phyloP scores from a whole-genome alignment of 176 grass and related monocot genomes.

The Typha latifolia region DNA sequence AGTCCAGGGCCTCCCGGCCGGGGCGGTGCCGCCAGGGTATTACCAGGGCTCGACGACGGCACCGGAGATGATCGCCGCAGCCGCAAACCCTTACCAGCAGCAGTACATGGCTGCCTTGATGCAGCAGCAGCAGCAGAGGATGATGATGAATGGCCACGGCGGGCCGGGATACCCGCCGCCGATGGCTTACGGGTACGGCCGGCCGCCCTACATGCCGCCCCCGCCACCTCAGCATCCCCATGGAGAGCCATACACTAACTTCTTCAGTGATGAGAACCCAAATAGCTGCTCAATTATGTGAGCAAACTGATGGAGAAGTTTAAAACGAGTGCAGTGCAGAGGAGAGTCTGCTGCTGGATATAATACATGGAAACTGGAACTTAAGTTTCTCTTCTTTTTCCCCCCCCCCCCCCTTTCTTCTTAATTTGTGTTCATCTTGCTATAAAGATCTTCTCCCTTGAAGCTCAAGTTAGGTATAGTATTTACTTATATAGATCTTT shows the following conservation, averaged over 20 bases:
- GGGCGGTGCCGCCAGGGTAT: not conserved
- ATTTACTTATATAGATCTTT: not conserved
- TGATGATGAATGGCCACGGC: slow-evolving; percentile 20
- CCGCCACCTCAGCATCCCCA: not conserved
- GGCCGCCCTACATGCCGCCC: not conserved
- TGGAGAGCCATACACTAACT: not conserved
- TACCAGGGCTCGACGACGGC: not conserved
- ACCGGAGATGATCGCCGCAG: not conserved
- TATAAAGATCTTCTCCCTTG: slow-evolving; percentile 3
- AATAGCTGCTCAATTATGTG: slow-evolving; percentile 23
- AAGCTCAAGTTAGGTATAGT: slow-evolving; percentile 5
- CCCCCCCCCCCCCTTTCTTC: not conserved
- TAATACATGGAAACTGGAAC: not conserved
- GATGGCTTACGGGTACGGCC: slow-evolving; percentile 4
- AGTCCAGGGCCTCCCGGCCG: slow-evolving; percentile 2
- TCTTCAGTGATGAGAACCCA: slow-evolving; percentile 29
- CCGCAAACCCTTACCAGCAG: slow-evolving; percentile 12
- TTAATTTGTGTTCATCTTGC: slow-evolving; percentile 3
- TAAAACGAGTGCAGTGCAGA: not conserved
- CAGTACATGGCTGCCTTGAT: slow-evolving; percentile 11
- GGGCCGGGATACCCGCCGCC: not conserved
- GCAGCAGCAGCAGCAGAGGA: slow-evolving; percentile 12
- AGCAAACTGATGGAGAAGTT: not conserved
- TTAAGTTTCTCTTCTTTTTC: not conserved
- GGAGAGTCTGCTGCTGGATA: not conserved